Percentiles rank a stretch among this genome's conserved stretches.
These are phyloP conservation scores for Penicillium sp. DNA, from an alignment of 2,329 filamentous ascomycete genomes.

Conservation along the genomic window DNA sequence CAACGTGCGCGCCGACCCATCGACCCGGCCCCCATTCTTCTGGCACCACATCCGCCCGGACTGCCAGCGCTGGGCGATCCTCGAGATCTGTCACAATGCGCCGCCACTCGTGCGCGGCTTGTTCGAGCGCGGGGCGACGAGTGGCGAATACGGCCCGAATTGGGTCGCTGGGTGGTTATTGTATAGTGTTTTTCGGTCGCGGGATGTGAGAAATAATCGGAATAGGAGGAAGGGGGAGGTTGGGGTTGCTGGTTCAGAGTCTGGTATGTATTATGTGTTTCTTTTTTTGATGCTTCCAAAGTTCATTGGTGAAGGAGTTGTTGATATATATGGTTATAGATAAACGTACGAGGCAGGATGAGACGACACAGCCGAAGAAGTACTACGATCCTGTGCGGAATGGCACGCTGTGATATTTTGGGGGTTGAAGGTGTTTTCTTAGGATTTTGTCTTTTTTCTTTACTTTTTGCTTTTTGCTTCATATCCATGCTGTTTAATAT, in stretches of 20 bases:
- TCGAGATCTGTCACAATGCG: constrained; percentile 44
- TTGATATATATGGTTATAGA: constrained; percentile 20
- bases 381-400: constrained; percentile 45
- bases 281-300: not conserved
- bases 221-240: constrained; percentile 41
- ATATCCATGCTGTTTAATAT: constrained; percentile 1
- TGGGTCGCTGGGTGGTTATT: constrained; percentile 48
- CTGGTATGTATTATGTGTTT: constrained; percentile 8
- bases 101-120: constrained; percentile 37
- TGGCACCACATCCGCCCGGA: constrained; percentile 48
- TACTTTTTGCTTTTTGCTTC: not conserved
- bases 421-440: not conserved
- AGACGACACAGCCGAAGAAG: constrained; percentile 30
- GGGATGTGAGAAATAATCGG: constrained; percentile 47
- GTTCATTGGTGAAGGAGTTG: not conserved
- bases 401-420: constrained; percentile 25
- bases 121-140: constrained; percentile 42
- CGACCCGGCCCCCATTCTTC: constrained; percentile 43
- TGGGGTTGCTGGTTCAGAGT: constrained; percentile 10
- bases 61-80: constrained; percentile 41
- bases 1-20: constrained; percentile 36
- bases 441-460: not conserved
- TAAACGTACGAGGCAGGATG: constrained; percentile 24
- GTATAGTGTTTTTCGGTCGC: constrained; percentile 48
- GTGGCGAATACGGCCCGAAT: constrained; percentile 46